Base-by-base conservation (phyloP, 306 rosid genomes). In the Lagenaria siceraria region DNA sequence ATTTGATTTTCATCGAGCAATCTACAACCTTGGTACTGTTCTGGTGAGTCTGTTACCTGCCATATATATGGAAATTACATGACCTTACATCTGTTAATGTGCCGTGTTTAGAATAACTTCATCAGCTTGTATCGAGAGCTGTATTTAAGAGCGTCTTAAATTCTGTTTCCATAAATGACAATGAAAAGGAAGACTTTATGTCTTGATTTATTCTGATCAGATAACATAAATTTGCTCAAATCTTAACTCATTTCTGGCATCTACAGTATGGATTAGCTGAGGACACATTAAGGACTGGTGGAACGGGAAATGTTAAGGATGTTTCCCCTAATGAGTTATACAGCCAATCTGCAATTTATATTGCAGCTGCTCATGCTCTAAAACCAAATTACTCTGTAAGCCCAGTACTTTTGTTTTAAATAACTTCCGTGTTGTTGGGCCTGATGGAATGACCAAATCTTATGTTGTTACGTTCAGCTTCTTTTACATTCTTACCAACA, bases 1-100 rank as follows among this genome's bases (percentile, higher is more conserved):
- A 64, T 96, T 89, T 88, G 99, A 96, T 86, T 96, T 96, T 84
- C 98, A 96, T 86, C 92, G 99, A 81, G 99, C 99, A 79, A 92
- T 96, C 80, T 96, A 96, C 92, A 96, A 92, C 81, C 98, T 96
- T 77, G 99, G 99, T 82, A 96, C 99, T 83, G 99, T 96, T 80
- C 86, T 96, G 98, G 99, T 95, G 10, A 84, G 88, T 87, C 82
- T 81, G 43, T 83, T 73, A 29, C 81, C 86, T 79, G 61, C 51
- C 53, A 59, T 73, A 46, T 75, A 81, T 54, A 80, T 78, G 76
- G 62, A 59, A 36, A 61, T 81, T 40, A 0, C 62, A 8, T 48
- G 18, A 46, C 22, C 72, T 31, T 29, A 15, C 61, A 17, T 72
- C 61, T 72, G 43, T 29, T 29, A 70, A 72, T 17, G 61, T 7